Conservation (phyloP, 768 basidiomycete species). For the Leccinellum rugosiceps region DNA sequence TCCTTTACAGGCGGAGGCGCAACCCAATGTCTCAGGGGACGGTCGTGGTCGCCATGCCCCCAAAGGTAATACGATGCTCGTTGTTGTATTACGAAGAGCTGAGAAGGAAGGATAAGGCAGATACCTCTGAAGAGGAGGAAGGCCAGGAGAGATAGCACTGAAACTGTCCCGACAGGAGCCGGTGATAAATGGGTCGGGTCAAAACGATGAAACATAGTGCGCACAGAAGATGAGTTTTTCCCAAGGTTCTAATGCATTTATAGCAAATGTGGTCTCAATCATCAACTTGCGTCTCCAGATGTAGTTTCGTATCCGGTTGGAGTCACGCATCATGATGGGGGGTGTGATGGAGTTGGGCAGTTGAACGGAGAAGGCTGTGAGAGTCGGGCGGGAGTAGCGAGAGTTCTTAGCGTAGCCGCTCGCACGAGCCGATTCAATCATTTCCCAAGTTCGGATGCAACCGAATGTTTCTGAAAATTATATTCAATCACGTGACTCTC, state of each 20-base stretch:
- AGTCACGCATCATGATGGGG: constrained; percentile 8
- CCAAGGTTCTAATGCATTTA: constrained; percentile 65
- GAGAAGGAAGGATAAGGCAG: constrained; percentile 56
- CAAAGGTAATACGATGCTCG: constrained; percentile 63
- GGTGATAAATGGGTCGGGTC: not conserved
- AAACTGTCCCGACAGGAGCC: constrained; percentile 30
- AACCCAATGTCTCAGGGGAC: constrained; percentile 21
- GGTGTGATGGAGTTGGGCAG: not conserved
- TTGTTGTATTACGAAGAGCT: constrained; percentile 48
- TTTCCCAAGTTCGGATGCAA: not conserved
- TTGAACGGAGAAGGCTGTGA: not conserved
- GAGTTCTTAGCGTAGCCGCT: not conserved
- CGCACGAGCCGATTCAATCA: not conserved
- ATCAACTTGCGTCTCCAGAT: constrained; percentile 54
- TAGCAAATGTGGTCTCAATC: constrained; percentile 57
- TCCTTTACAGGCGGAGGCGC: constrained; percentile 26
- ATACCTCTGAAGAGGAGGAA: constrained; percentile 50
- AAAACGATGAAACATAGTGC: constrained; percentile 23
- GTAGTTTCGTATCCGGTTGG: constrained; percentile 26
- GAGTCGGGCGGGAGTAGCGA: not conserved
- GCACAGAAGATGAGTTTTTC: constrained; percentile 60
- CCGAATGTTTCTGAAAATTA: not conserved
- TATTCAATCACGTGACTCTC: not conserved
- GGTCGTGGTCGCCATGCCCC: constrained; percentile 43
- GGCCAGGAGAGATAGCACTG: constrained; percentile 37